These are phyloP conservation scores for Ilex asprella DNA, from an alignment of 257 asterid species.

Conservation along the genomic window DNA sequence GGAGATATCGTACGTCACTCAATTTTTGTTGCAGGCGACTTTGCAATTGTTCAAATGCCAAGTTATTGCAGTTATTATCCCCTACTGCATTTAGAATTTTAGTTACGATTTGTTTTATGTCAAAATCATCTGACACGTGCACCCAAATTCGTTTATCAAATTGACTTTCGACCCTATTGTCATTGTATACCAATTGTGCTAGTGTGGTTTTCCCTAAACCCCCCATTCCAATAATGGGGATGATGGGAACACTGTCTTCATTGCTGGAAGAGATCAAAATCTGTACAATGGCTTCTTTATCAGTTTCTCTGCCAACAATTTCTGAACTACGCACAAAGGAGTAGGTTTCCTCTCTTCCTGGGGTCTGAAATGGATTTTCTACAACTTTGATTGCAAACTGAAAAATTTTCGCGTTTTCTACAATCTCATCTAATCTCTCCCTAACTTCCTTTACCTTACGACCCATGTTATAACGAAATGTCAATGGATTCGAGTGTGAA, in stretches of 20 bases:
- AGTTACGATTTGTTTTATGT: background rate
- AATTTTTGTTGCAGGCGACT: conserved; percentile 5
- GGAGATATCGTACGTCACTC: conserved; percentile 6
- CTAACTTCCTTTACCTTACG: background rate
- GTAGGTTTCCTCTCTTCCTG: conserved; percentile 7
- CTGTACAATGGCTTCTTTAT: conserved; percentile 5
- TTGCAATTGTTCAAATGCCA: conserved; percentile 5
- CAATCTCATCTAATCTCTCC: background rate
- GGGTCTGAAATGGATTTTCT: background rate
- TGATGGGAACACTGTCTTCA: conserved; percentile 8
- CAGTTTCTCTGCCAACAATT: conserved; percentile 20
- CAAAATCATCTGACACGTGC: conserved; percentile 12
- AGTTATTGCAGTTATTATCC: background rate
- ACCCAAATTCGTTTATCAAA: conserved; percentile 18
- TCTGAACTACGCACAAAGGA: conserved; percentile 15
- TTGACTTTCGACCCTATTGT: conserved; percentile 1
- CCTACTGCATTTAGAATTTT: background rate
- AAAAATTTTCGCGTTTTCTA: background rate
- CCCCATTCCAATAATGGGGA: conserved; percentile 21
- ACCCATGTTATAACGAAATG: background rate
- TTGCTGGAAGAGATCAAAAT: background rate
- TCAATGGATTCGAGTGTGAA: conserved; percentile 9
- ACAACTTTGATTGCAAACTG: background rate
- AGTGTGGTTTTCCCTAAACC: conserved; percentile 22
- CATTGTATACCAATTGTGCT: conserved; percentile 17